Conservation (phyloP, 805 yeast genomes). For the Pachysolen tannophilus region DNA sequence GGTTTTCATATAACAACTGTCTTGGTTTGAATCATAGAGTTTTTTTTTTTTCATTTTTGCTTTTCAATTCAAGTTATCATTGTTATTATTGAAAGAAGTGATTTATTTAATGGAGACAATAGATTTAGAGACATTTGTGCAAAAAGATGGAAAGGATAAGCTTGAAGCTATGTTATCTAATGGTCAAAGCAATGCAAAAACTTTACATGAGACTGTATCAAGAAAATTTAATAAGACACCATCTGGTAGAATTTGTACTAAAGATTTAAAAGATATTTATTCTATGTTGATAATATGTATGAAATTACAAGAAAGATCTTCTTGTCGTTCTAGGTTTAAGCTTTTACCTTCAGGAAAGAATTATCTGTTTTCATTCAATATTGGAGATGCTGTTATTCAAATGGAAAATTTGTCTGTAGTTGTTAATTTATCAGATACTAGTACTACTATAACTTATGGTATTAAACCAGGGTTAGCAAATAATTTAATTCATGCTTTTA, state of each 20-base stretch:
- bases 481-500: slow-evolving; percentile 41
- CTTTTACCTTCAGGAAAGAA: slow-evolving; percentile 14
- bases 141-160: too few species aligned
- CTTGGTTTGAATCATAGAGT: too few species aligned
- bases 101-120: too few species aligned
- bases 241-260: slow-evolving; percentile 41
- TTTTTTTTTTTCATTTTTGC: too few species aligned
- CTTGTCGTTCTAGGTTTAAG: too few species aligned
- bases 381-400: slow-evolving; percentile 39
- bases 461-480: slow-evolving; percentile 43
- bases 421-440: slow-evolving; percentile 40
- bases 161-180: too few species aligned
- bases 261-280: slow-evolving; percentile 55
- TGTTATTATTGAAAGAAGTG: too few species aligned
- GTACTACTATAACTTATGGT: slow-evolving; percentile 45
- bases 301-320: slow-evolving; percentile 25
- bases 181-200: slow-evolving; percentile 10
- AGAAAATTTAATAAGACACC: slow-evolving; percentile 43
- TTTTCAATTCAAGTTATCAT: too few species aligned
- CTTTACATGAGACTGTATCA: slow-evolving; percentile 34
- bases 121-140: too few species aligned
- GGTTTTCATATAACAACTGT: too few species aligned
- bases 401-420: slow-evolving; percentile 44
- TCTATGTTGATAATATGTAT: slow-evolving; percentile 39
- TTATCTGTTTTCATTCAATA: slow-evolving; percentile 45